Conservation (phyloP, 345 rosid species). For the Salix exigua region DNA sequence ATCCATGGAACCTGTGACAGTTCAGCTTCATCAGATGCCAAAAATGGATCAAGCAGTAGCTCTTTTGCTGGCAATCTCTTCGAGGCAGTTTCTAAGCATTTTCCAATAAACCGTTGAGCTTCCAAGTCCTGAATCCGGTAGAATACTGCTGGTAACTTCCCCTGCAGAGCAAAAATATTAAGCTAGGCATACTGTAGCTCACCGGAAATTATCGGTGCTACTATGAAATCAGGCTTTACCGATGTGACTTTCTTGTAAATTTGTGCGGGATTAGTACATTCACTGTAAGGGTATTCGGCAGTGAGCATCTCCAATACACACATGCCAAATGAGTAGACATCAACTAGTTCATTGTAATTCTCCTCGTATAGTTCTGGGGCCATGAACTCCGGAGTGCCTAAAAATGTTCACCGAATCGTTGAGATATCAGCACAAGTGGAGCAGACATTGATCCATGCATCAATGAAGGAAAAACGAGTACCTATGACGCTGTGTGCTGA, state of each 20-base stretch:
- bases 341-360: constrained; percentile 33
- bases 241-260: constrained; percentile 37
- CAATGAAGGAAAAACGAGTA: not conserved
- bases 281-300: constrained; percentile 30
- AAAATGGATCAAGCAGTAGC: constrained; percentile 62
- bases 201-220: not conserved
- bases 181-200: constrained; percentile 1
- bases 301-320: constrained; percentile 34
- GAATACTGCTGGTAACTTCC: constrained; percentile 67
- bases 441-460: not conserved
- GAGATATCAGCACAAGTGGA: not conserved
- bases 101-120: constrained; percentile 62
- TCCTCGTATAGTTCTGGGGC: constrained; percentile 36
- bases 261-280: constrained; percentile 35
- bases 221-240: constrained; percentile 14
- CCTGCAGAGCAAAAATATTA: constrained; percentile 36
- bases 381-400: constrained; percentile 36
- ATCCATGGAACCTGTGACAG: constrained; percentile 19
- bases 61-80: constrained; percentile 62
- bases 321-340: constrained; percentile 37
- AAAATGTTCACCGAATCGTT: not conserved
- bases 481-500: constrained; percentile 34
- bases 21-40: constrained; percentile 42
- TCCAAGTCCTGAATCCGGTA: constrained; percentile 55
- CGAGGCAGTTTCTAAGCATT: constrained; percentile 58